Conservation (phyloP, 768 basidiomycete genomes). For the Cystobasidium tubakii region DNA sequence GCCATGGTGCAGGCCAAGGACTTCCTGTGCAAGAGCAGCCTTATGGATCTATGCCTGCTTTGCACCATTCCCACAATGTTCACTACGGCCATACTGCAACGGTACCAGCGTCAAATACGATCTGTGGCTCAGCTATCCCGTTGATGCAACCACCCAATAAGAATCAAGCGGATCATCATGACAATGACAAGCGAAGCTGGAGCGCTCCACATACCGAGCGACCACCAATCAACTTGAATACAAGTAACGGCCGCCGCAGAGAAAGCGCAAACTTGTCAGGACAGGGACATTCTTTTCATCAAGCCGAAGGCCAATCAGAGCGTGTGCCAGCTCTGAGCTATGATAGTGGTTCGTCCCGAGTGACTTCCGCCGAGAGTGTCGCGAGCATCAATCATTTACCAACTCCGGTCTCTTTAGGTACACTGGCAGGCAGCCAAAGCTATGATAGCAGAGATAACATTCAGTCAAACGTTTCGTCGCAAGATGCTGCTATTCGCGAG, state of each 20-base stretch:
- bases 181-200: too few relatives aligned
- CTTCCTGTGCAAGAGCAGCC: background rate
- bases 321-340: background rate
- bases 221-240: too few relatives aligned
- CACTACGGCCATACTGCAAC: background rate
- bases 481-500: background rate
- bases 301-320: background rate
- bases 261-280: too few relatives aligned
- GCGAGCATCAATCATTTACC: background rate
- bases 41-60: background rate
- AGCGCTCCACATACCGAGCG: too few relatives aligned
- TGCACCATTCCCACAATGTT: background rate
- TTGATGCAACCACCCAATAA: too few relatives aligned
- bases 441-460: background rate
- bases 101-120: too few relatives aligned
- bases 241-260: too few relatives aligned
- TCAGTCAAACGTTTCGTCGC: background rate
- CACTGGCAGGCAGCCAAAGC: background rate
- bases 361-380: background rate
- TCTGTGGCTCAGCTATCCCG: too few relatives aligned
- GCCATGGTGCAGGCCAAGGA: background rate
- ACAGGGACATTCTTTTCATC: background rate
- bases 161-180: too few relatives aligned
- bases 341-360: conserved; percentile 11
- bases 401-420: background rate